Evolutionary conservation across 1,139 yeast genomes (phyloP).

Genomic region (Saccharomyces hybrid): DNA sequence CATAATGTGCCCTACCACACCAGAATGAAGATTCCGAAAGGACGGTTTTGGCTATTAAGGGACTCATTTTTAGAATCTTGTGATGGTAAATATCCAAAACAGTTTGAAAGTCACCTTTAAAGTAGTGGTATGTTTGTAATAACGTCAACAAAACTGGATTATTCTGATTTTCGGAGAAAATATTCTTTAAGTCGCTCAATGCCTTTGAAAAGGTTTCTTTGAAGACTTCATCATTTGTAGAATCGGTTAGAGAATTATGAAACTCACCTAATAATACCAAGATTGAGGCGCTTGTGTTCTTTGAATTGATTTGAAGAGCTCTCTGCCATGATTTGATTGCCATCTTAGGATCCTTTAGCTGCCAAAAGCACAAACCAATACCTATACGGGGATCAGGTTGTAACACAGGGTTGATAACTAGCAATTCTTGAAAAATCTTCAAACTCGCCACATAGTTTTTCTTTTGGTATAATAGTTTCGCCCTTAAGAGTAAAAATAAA

Average conservation of each 20-base stretch:
- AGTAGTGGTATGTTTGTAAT: slow-evolving; percentile 49
- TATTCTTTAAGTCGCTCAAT: slow-evolving; percentile 28
- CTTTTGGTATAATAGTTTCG: slow-evolving; percentile 67
- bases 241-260: slow-evolving; percentile 47
- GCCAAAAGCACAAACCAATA: slow-evolving; percentile 91
- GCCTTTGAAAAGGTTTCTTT: slow-evolving; percentile 43
- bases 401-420: slow-evolving; percentile 66
- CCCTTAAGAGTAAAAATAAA: slow-evolving; percentile 77
- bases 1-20: slow-evolving; percentile 73
- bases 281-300: slow-evolving; percentile 55
- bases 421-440: slow-evolving; percentile 73
- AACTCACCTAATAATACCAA: slow-evolving; percentile 63
- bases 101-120: slow-evolving; percentile 49
- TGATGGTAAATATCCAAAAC: slow-evolving; percentile 53
- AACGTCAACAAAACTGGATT: slow-evolving; percentile 40
- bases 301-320: slow-evolving; percentile 57
- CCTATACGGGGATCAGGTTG: slow-evolving; percentile 94
- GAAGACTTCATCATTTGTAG: slow-evolving; percentile 48
- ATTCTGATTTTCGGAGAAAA: slow-evolving; percentile 25
- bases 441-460: slow-evolving; percentile 69
- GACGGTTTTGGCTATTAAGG: slow-evolving; percentile 33
- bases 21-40: slow-evolving; percentile 78
- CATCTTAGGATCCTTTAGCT: slow-evolving; percentile 65
- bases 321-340: slow-evolving; percentile 82
- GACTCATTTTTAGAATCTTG: slow-evolving; percentile 35